Evolutionary conservation across 148 eudicot genomes (phyloP), one percentile per base, ranked within the genome.

Genomic region (Chenopodium quinoa): DNA sequence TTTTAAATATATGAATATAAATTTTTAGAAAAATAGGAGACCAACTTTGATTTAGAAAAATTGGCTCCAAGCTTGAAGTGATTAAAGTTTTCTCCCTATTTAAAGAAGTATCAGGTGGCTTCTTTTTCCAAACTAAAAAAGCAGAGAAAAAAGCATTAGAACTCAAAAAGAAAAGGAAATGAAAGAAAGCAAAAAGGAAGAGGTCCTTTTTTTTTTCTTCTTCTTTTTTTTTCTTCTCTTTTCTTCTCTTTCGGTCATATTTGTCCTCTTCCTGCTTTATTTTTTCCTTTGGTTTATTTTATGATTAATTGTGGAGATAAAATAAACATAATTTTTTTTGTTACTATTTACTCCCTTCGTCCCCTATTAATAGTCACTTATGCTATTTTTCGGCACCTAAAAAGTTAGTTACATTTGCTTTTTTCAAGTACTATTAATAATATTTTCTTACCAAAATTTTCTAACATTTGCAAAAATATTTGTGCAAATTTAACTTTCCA

Each of bases 201-300:
- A 27, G 46, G 22, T 14, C 27, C 17, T 63, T 58, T 67, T 81
- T 67, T 81, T 68, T 40, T 75, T 56, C 62, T 27, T 27, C 29
- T 67, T 81, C 50, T 68, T 40, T 75, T 56, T 22, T 27, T 27
- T 27, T 27, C 29, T 27, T 27, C 29, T 27, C 29, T 56, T 65
- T 81, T 29, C 81, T 58, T 46, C 47, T 68, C 80, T 76, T 82
- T 82, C 75, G 80, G 80, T 76, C 58, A 67, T 25, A 6, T 68
- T 69, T 76, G 75, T 40, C 62, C 34, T 76, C 37, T 76, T 67
- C 74, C 17, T 74, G 9, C 54, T 13, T 17, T 50, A 1, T 10
- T 77, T 32, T 77, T 4, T 6, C 40, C 40, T 34, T 34, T 34
- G 40, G 5, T 34, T 34, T 34, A 34, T 34, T 3, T 34, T 34